Conservation (phyloP, 2,329 filamentous ascomycete species). For the Pyricularia grisea region DNA sequence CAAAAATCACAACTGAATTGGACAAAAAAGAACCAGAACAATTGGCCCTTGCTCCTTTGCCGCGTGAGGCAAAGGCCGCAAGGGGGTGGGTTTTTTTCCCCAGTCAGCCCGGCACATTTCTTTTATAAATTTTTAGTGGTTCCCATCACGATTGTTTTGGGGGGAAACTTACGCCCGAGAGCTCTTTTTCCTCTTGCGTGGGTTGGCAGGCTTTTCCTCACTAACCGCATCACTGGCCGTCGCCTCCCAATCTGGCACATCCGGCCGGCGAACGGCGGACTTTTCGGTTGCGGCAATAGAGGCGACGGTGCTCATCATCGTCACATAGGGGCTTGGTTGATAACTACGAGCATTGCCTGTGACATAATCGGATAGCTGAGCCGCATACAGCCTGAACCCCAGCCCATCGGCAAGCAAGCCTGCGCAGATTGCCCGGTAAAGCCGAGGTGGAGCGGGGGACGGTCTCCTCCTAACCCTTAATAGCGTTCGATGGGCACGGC, state of each 20-base stretch:
- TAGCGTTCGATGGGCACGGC: background rate
- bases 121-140: background rate
- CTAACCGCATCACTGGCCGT: conserved; percentile 7
- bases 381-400: background rate
- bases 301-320: conserved; percentile 4
- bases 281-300: background rate
- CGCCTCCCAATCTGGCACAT: conserved; percentile 6
- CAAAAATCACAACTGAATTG: conserved; percentile 32
- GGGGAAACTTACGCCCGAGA: conserved; percentile 20
- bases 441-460: background rate
- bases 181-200: conserved; percentile 25
- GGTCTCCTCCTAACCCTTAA: background rate
- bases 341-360: background rate
- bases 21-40: background rate
- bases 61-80: background rate
- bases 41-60: background rate
- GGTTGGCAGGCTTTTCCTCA: conserved; percentile 14
- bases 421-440: background rate
- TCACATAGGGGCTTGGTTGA: background rate
- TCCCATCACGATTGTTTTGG: background rate
- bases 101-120: background rate
- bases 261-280: background rate
- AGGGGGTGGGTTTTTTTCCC: background rate
- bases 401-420: background rate
- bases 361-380: background rate